Percentiles rank a stretch among this genome's conserved stretches.
Evolutionary conservation across 768 basidiomycete genomes (phyloP).

Genomic region (Ramaria sp.): DNA sequence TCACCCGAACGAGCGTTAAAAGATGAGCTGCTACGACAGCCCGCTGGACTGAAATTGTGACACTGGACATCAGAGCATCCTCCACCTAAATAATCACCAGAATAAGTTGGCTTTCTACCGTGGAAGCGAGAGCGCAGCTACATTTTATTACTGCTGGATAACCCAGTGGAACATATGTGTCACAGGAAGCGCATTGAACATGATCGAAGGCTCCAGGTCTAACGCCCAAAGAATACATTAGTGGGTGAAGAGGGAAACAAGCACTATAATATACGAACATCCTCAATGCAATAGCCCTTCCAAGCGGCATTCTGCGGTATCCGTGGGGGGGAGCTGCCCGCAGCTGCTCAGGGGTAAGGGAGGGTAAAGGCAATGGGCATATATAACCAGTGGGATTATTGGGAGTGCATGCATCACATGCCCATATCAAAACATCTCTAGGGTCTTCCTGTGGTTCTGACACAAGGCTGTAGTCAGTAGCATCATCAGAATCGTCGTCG

Average conservation of each 20-base stretch:
- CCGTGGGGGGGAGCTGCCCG: background rate
- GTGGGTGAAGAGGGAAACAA: background rate
- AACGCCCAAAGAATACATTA: background rate
- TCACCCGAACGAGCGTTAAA: background rate
- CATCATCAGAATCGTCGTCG: slow-evolving; percentile 1
- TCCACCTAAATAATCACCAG: background rate
- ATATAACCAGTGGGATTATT: slow-evolving; percentile 4
- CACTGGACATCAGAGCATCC: background rate
- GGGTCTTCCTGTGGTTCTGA: background rate
- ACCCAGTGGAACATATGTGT: slow-evolving; percentile 2
- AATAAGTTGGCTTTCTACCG: background rate
- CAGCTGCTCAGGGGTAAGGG: background rate
- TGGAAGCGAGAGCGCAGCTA: background rate
- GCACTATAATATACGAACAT: background rate
- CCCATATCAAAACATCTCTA: background rate
- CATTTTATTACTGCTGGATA: background rate
- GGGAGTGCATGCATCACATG: slow-evolving; percentile 3
- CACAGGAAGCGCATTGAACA: background rate
- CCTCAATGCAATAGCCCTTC: background rate
- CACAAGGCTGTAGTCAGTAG: background rate
- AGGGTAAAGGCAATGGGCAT: slow-evolving; percentile 1
- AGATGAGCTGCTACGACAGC: background rate
- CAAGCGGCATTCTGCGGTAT: background rate
- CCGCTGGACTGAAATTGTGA: background rate
- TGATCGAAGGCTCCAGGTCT: slow-evolving; percentile 2